Evolutionary conservation across 2,329 filamentous ascomycete species (phyloP).

Genomic region (Talaromyces rugulosus): DNA sequence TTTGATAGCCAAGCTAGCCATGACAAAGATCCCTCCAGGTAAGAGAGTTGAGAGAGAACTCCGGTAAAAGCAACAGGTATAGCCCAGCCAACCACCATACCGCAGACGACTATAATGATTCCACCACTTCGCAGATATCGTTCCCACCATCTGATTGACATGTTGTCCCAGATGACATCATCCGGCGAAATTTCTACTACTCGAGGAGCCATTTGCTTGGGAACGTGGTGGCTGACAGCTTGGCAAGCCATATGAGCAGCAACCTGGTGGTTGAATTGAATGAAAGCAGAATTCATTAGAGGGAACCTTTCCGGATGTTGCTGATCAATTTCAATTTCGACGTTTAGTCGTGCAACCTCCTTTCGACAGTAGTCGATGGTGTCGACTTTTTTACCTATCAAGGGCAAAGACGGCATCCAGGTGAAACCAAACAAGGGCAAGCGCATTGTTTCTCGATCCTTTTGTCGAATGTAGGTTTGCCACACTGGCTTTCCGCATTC

Average conservation of each 20-base stretch:
- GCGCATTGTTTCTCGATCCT: conserved; percentile 79
- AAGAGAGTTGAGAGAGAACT: conserved; percentile 70
- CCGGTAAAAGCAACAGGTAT: conserved; percentile 87
- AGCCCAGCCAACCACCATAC: conserved; percentile 83
- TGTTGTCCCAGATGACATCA: conserved; percentile 95
- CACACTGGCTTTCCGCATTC: conserved; percentile 66
- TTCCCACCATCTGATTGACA: conserved; percentile 94
- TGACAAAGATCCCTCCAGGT: conserved; percentile 59
- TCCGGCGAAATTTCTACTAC: conserved; percentile 89
- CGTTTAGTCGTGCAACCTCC: conserved; percentile 79
- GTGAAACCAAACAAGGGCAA: conserved; percentile 58
- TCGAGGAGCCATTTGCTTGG: conserved; percentile 87
- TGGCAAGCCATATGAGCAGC: conserved; percentile 98
- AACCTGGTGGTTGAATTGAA: conserved; percentile 97
- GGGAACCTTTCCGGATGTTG: conserved; percentile 79
- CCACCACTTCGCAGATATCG: conserved; percentile 68
- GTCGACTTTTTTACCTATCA: conserved; percentile 86
- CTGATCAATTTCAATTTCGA: conserved; percentile 90
- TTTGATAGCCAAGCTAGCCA: conserved; percentile 69
- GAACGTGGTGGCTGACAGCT: conserved; percentile 81
- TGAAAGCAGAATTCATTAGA: conserved; percentile 92
- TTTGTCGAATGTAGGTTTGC: conserved; percentile 76
- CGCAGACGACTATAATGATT: conserved; percentile 62
- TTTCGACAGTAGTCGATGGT: conserved; percentile 88
- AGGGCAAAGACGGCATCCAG: conserved; percentile 75